Evolutionary conservation across 2,329 filamentous ascomycete species (phyloP), one percentile per base, ranked within the genome.

Genomic region (Scedosporium apiospermum): DNA sequence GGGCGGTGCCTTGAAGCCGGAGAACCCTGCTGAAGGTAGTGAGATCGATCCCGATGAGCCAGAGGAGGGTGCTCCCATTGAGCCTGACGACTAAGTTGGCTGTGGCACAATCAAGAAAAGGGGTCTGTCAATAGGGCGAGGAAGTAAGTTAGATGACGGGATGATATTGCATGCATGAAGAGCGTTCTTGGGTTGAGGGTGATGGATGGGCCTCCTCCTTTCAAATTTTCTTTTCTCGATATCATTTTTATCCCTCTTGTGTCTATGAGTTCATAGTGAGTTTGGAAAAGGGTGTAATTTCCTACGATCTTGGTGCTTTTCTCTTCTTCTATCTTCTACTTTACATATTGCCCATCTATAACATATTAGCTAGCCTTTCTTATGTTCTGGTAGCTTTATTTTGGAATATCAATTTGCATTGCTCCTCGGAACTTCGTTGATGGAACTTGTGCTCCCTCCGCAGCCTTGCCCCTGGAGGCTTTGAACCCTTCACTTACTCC

Each of bases 1-100:
- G 6, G 59, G 58, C 44, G 53, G 16, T 14, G 30, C 41, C 38
- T 44, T 62, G 26, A n/a, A 49, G 34, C 58, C 62, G 14, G 42
- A 18, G 61, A 21, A 59, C 18, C 42, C 62, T n/a, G 57, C 26
- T 4, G 46, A 38, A 23, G 41, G 34, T 14, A 44, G 21, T 21
- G 14, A 16, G 6, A 14, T 58, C 18, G 51, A 58, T 4, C 9
- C 41, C n/a, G 61, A 59, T 18, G 51, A 44, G 34, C 60, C 60
- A 3, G 60, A 38, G 10, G 34, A 62, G 49, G 60, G 60, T 26
- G 60, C 60, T 55, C 51, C 51, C 14, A 12, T 58, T n/a, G 57
- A 58, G 57, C 57, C 58, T n/a, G 27, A 23, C 27, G 21, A 44
- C 21, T 34, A 58, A 58, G 27, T 18, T 41, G 58, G 34, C 18